Base-by-base conservation (phyloP, 345 rosid species). In the Toxicodendron radicans region DNA sequence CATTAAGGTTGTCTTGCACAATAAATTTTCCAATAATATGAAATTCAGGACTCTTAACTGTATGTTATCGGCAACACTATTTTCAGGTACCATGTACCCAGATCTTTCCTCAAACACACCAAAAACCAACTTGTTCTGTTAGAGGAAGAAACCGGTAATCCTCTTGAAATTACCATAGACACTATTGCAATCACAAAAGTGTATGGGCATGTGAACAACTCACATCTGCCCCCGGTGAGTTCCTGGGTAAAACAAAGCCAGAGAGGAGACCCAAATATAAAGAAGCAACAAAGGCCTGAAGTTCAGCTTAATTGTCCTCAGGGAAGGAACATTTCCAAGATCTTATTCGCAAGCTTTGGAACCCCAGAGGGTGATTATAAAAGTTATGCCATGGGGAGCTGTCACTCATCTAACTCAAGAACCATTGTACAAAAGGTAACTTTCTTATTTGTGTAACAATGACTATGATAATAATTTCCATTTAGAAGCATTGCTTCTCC, bases 141-240 rank as follows among this genome's bases (percentile, higher is more conserved):
- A n/a, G 91, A 89, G 79, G 91, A 89, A 76, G 87, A 87, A 78
- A 59, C 18, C 0, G 93, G 91, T 10, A 23, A 84, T 45, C 90
- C 91, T 23, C 81, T 79, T 0, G 71, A 75, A 56, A 84, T 87
- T 24, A 67, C 87, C 9, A 46, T 87, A 14, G 89, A 82, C 76
- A 79, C 79, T 33, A 32, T 85, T 46, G 78, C 83, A n/a, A 59
- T 83, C 49, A 16, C 59, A 57, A 52, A 71, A 64, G 80, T 74
- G 23, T 83, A 82, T n/a, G 77, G 76, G 38, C 75, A 60, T 0
- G 79, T 77, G 57, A 71, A 80, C 48, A 48, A 51, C 57, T 73
- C 65, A 4, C 74, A 79, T 66, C 74, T 14, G 32, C 78, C 80
- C 7, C 73, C 74, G 0, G 58, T 76, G 79, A 77, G 30, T 41